These are phyloP conservation scores for Rhodamnia rubescens DNA, from an alignment of 345 rosid species.

Conservation along the genomic window DNA sequence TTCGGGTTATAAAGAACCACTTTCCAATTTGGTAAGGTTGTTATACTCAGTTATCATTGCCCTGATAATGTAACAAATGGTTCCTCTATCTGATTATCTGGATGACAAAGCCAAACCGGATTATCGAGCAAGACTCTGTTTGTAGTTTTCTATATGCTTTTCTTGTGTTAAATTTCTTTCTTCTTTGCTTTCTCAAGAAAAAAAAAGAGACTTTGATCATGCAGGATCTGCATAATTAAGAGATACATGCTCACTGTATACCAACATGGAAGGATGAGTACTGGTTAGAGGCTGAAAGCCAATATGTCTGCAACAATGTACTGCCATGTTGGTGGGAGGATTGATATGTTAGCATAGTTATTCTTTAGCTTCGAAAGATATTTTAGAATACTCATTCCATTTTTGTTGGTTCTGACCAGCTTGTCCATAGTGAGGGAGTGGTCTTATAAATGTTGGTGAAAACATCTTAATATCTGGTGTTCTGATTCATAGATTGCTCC, in stretches of 20 bases:
- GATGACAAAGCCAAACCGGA: too few relatives aligned
- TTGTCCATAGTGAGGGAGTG: background rate
- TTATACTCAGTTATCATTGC: background rate
- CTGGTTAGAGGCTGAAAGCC: background rate
- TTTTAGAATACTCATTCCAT: background rate
- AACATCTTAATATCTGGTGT: background rate
- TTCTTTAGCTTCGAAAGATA: background rate
- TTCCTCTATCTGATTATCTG: too few relatives aligned
- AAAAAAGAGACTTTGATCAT: background rate
- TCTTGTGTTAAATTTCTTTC: background rate
- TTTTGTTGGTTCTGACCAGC: background rate
- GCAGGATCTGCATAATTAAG: background rate
- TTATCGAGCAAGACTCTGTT: background rate
- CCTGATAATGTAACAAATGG: too few relatives aligned
- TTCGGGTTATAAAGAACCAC: background rate
- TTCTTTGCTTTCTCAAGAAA: background rate
- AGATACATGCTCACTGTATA: background rate
- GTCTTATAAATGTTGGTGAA: background rate
- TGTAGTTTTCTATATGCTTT: background rate
- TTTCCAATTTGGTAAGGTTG: background rate
- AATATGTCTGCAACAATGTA: background rate
- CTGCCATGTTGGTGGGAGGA: background rate
- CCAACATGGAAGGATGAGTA: background rate
- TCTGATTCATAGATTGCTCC: constrained; percentile 76
- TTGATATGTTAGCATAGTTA: background rate